Conservation (phyloP, 148 eudicot species). For the Pouteria glomerata region DNA sequence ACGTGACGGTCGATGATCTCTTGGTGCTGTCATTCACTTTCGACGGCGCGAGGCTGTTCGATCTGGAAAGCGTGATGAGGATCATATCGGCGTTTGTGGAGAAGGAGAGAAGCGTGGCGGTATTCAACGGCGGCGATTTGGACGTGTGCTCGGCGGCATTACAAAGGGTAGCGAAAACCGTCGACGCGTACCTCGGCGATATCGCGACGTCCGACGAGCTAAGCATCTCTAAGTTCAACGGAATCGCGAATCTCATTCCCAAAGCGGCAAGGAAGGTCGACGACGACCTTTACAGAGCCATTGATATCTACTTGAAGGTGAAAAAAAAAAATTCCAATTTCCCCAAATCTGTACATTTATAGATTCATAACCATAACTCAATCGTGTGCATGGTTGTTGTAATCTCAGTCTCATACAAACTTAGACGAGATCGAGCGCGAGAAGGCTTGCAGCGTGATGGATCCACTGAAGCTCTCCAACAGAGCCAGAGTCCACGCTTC, state of each 20-base stretch:
- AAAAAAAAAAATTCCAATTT: background rate
- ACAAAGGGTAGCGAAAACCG: slow-evolving; percentile 73
- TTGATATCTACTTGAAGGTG: slow-evolving; percentile 87
- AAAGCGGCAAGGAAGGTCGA: slow-evolving; percentile 70
- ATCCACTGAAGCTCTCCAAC: slow-evolving; percentile 79
- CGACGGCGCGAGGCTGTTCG: slow-evolving; percentile 75
- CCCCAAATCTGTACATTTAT: no score
- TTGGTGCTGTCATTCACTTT: slow-evolving; percentile 58
- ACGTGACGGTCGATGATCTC: slow-evolving; percentile 76
- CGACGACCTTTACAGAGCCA: slow-evolving; percentile 86
- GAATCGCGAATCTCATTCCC: slow-evolving; percentile 82
- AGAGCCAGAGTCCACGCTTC: slow-evolving; percentile 93
- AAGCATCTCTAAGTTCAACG: slow-evolving; percentile 86
- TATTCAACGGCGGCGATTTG: slow-evolving; percentile 75
- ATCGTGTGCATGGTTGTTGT: no score
- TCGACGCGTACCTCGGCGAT: slow-evolving; percentile 79
- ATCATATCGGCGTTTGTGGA: slow-evolving; percentile 67
- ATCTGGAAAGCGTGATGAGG: slow-evolving; percentile 82
- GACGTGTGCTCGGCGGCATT: slow-evolving; percentile 62
- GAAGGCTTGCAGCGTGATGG: slow-evolving; percentile 87
- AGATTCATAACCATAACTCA: no score
- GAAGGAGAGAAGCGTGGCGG: slow-evolving; percentile 81
- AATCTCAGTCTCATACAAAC: slow-evolving; percentile 77
- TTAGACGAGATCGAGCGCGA: slow-evolving; percentile 93
- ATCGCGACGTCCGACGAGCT: slow-evolving; percentile 64